Base-by-base conservation (phyloP, 2,329 filamentous ascomycete genomes). In the Xylaria sp. region DNA sequence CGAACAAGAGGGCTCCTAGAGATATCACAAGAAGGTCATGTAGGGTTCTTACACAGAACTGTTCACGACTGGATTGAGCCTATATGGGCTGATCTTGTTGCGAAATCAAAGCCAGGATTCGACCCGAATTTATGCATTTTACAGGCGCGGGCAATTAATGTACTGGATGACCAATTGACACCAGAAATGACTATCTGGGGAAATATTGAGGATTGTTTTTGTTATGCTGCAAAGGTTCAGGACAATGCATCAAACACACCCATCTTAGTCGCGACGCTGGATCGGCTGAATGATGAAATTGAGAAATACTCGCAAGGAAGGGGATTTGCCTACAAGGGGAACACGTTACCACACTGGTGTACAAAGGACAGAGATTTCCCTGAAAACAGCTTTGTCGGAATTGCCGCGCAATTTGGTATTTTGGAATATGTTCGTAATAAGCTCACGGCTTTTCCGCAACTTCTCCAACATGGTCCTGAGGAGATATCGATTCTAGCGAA, bases 1-100 rank as follows among this genome's bases (percentile, higher is more conserved):
- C 41, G 62, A 32, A 64, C 62, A 13, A 58, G 45, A n/a, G 62
- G 62, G 18, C 53, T 59, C 25, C 23, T 64, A 10, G 62, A 64
- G 25, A 45, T 64, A 55, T 55, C 50, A 1, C 23, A 15, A 7
- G 3, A 23, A 3, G 50, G 28, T 0, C 2, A 36, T 36, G 12
- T 39, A 1, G 12, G 0, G 34, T 39, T 15, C 25, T 10, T 56
- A 13, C 53, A 56, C 12, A 56, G 20, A 56, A 56, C 34, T 41
- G 53, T 56, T 25, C 53, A 34, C 7, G 53, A 56, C 18, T 56
- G 53, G 53, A 56, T 56, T 28, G 34, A 39, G 12, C 10, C 1
- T 28, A 56, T 56, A 5, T 56, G 53, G 53, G n/a, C 9, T 25
- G 32, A 56, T 20, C 41, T 41, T 18, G n/a, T 56, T 18, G 34